Conservation (phyloP, 2,329 filamentous ascomycete genomes). For the Aspergillus piperis region DNA sequence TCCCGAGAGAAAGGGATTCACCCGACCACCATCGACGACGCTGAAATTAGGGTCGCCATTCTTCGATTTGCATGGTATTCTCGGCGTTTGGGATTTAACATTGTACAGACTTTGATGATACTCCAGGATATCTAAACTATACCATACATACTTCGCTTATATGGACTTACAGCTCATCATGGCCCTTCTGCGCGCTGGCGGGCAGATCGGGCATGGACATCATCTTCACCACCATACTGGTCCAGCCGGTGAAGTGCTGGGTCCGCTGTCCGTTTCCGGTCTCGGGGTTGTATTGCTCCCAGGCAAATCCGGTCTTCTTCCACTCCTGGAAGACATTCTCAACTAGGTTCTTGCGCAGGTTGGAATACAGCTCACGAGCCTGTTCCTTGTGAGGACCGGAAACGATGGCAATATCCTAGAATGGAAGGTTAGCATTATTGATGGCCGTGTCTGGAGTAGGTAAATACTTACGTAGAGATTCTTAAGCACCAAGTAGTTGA, state of each 20-base stretch:
- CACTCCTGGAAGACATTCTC: slow-evolving; percentile 86
- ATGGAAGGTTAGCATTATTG: slow-evolving; percentile 19
- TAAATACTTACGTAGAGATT: slow-evolving; percentile 70
- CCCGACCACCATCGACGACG: slow-evolving; percentile 27
- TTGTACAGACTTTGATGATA: slow-evolving; percentile 14
- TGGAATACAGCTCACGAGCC: slow-evolving; percentile 72
- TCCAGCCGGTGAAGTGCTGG: slow-evolving; percentile 98
- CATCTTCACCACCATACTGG: slow-evolving; percentile 95
- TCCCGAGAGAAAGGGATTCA: slow-evolving; percentile 30
- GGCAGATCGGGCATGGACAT: slow-evolving; percentile 84
- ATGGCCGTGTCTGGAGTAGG: neutral
- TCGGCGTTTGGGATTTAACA: slow-evolving; percentile 18
- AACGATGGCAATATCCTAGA: slow-evolving; percentile 63
- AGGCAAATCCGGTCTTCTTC: slow-evolving; percentile 91
- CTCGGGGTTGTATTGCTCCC: slow-evolving; percentile 97
- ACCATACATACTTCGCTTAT: slow-evolving; percentile 8
- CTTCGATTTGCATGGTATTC: slow-evolving; percentile 8
- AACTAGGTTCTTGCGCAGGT: slow-evolving; percentile 79
- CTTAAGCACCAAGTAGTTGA: slow-evolving; percentile 85
- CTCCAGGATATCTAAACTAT: slow-evolving; percentile 16
- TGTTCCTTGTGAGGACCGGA: slow-evolving; percentile 67
- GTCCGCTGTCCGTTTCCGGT: slow-evolving; percentile 92
- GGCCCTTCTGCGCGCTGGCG: slow-evolving; percentile 30
- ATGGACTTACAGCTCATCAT: slow-evolving; percentile 52
- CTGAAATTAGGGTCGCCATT: slow-evolving; percentile 17